These are phyloP conservation scores for Globisporangium irregulare DNA, from an alignment of 352 stramenopile species.

Conservation along the genomic window DNA sequence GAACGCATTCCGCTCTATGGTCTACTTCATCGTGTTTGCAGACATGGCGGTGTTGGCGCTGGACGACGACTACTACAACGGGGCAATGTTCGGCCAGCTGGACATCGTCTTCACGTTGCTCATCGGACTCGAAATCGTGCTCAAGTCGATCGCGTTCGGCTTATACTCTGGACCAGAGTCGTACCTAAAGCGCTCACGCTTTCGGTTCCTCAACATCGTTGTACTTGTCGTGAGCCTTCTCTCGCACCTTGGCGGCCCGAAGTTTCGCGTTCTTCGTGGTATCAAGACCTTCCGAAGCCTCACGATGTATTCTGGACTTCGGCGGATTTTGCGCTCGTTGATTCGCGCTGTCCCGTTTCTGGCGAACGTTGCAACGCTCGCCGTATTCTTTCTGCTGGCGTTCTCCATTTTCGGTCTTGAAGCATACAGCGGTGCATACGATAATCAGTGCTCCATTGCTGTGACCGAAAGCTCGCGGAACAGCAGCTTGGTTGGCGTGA, in stretches of 20 bases:
- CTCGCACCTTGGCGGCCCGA: conserved; percentile 31
- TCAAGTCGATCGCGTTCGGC: conserved; percentile 59
- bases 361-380: conserved; percentile 67
- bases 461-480: neutral
- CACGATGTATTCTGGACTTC: conserved; percentile 59
- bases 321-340: conserved; percentile 66
- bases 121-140: conserved; percentile 48
- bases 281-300: conserved; percentile 68
- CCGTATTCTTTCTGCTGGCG: conserved; percentile 69
- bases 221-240: conserved; percentile 50
- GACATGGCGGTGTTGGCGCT: conserved; percentile 60
- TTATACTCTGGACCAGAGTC: conserved; percentile 37
- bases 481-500: neutral
- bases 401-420: conserved; percentile 81
- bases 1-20: conserved; percentile 34
- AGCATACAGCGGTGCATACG: conserved; percentile 52
- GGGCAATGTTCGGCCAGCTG: conserved; percentile 25
- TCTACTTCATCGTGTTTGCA: conserved; percentile 44
- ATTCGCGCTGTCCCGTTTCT: conserved; percentile 68
- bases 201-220: conserved; percentile 49
- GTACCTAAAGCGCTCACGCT: conserved; percentile 50
- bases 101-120: conserved; percentile 65
- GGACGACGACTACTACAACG: conserved; percentile 44
- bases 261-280: conserved; percentile 54
- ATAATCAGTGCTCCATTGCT: conserved; percentile 42